Base-by-base conservation (phyloP, 352 stramenopile genomes). In the Phytopythium montanum region DNA sequence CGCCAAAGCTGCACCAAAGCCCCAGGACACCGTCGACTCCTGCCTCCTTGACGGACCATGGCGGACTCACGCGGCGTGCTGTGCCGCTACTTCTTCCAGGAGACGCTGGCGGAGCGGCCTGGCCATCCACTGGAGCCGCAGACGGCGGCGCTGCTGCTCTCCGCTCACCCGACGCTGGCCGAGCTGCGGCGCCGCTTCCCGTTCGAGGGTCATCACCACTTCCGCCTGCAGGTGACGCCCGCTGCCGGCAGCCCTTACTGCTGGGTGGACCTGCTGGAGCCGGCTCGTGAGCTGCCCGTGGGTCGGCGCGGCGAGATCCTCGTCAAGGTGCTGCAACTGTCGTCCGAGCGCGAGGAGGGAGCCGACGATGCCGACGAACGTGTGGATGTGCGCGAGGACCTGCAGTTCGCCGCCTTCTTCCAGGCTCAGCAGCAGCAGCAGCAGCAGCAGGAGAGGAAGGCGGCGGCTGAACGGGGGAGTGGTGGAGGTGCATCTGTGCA, bases 31-130 rank as follows among this genome's bases (percentile, higher is more conserved):
- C 42, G 14, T 7, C 44, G 16, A 7, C 45, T 26, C 18, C 44
- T 2, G 25, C 16, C 28, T 5, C 14, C 29, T 7, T 45, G 46
- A 41, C 14, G 12, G 28, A 49, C 7, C 14, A 51, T 57, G 54
- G 48, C 23, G 38, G 28, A 16, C 28, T 25, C 62, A 33, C 36
- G 64, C 61, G 64, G 70, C 56, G 84, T 93, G 65, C 72, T 93
- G 56, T 93, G 84, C 54, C 81, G 76, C 59, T 93, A 93, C 67
- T 93, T 93, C 59, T 92, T 94, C 74, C 84, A 91, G 68, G 64
- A 80, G 48, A 90, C 80, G 70, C 62, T 86, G 66, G 72, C 72
- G 16, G 83, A 93, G 56, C 74, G 69, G 7, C 69, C 75, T 23
- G 61, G n/a, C 7, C 54, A 60, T 25, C 65, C 70, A 6, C 60